Conservation (phyloP, 108 stramenopile species). For the Phaeodactylum tricornutum region DNA sequence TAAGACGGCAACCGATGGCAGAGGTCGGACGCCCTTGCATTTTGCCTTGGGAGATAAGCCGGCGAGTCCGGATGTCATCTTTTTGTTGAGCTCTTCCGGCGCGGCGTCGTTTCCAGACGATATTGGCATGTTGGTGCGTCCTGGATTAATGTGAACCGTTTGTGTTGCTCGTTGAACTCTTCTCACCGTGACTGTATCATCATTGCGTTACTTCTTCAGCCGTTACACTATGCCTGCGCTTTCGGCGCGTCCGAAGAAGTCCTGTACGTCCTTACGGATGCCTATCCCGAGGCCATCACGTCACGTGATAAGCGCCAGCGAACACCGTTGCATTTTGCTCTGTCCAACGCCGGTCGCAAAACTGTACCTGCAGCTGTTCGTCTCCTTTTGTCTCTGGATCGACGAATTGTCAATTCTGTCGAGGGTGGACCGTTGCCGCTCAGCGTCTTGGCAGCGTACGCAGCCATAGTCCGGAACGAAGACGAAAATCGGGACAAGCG, state of each 20-base stretch:
- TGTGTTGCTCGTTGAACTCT: neutral
- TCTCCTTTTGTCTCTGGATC: conserved; percentile 41
- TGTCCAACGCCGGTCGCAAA: conserved; percentile 59
- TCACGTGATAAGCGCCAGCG: conserved; percentile 36
- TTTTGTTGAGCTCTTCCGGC: conserved; percentile 40
- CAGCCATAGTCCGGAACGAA: conserved; percentile 26
- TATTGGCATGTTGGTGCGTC: conserved; percentile 69
- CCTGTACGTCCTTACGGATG: conserved; percentile 45
- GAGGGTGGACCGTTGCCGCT: conserved; percentile 44
- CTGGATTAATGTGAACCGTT: neutral
- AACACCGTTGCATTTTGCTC: conserved; percentile 71
- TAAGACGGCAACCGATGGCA: conserved; percentile 45
- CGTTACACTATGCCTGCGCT: conserved; percentile 79
- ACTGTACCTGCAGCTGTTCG: conserved; percentile 53
- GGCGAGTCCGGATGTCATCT: conserved; percentile 29
- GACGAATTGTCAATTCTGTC: conserved; percentile 38
- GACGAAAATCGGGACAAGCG: conserved; percentile 26
- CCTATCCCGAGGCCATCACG: conserved; percentile 36
- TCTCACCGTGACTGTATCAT: neutral
- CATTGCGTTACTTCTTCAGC: conserved; percentile 12
- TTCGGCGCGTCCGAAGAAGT: conserved; percentile 68
- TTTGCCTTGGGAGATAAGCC: conserved; percentile 60
- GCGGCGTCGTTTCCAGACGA: conserved; percentile 55
- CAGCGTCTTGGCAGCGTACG: conserved; percentile 50
- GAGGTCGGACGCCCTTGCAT: conserved; percentile 63